Base-by-base conservation (phyloP, 2,329 filamentous ascomycete species). In the Alternaria consortialis region DNA sequence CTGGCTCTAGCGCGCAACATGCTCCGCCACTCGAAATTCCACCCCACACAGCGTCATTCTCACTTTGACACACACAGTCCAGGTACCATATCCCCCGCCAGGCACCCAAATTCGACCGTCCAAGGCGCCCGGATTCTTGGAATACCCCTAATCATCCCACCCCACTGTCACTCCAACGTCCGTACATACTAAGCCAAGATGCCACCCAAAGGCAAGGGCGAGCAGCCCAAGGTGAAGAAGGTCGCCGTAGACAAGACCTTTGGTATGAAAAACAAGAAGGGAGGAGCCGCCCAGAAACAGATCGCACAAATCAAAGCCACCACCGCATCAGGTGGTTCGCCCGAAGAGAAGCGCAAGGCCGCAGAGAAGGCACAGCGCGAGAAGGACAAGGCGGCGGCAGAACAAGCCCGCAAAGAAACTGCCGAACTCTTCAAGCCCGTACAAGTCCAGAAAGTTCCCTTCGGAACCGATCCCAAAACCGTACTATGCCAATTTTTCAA, bases 231-330 rank as follows among this genome's bases (percentile, higher is more conserved):
- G 74, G 79, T 80, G 69, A 77, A 79, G 71, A 93, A 93, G 82
- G 74, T 84, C 44, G 91, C 93, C 66, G 93, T 95, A 65, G 95
- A 99, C 85, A 95, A 94, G 84, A 97, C 95, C 50, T 99, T 99
- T 85, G 95, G 95, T 73, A 98, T 99, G 95, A 99, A 99, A 84
- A 99, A 99, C 79, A 99, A 99, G 85, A 99, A 97, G 86, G 95
- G 95, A 70, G 91, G 88, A 58, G 90, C 88, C 53, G 94, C 93
- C 56, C 92, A 98, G 82, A 97, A 90, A 81, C 88, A 94, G 71
- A 98, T 99, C 77, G 90, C 91, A 60, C 91, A 93, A 74, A 87
- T 99, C 79, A 68, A 71, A 73, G 86, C 89, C 53, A 88, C 90
- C 69, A 85, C 87, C 58, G 89, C 90, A 71, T 67, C 70, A 6